Evolutionary conservation across 306 rosid species (phyloP).

Genomic region (Dryas alaskensis): DNA sequence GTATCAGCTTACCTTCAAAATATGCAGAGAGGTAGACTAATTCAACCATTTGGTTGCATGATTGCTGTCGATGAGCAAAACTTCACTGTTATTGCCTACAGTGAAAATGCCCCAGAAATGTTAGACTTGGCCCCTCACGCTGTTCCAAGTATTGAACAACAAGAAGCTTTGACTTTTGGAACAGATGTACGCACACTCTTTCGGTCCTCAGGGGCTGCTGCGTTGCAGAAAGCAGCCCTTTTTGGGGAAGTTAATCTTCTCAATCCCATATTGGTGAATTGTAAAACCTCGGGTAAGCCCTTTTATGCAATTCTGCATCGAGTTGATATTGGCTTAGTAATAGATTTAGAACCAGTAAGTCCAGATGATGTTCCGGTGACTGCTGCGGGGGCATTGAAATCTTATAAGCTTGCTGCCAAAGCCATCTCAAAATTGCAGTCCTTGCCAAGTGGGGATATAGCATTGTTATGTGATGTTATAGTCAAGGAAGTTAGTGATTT

Average conservation of each 20-base stretch:
- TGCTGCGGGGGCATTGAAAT: conserved; percentile 47
- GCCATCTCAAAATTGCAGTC: conserved; percentile 47
- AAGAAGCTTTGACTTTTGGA: conserved; percentile 42
- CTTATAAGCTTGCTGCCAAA: conserved; percentile 53
- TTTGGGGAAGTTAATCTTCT: conserved; percentile 42
- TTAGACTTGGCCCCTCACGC: conserved; percentile 50
- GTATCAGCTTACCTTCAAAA: conserved; percentile 41
- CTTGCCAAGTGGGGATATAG: conserved; percentile 38
- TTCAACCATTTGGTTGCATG: conserved; percentile 49
- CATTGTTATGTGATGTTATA: conserved; percentile 36
- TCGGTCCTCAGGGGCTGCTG: conserved; percentile 39
- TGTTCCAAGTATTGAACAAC: conserved; percentile 42
- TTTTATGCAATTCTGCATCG: conserved; percentile 48
- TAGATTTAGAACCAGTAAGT: conserved; percentile 46
- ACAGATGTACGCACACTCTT: conserved; percentile 39
- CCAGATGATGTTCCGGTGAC: conserved; percentile 43
- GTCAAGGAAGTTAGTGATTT: conserved; percentile 46
- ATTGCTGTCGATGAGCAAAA: conserved; percentile 37
- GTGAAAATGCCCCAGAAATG: conserved; percentile 47
- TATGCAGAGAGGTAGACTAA: conserved; percentile 41
- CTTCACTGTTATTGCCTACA: conserved; percentile 39
- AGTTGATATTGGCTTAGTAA: conserved; percentile 37
- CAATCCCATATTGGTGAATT: conserved; percentile 42
- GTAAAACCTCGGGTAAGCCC: conserved; percentile 44
- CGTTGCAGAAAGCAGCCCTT: conserved; percentile 40